Percentiles rank a stretch among this genome's conserved stretches.
Conservation (phyloP, 129 eudicot genomes). For the Flaveria trinervia region DNA sequence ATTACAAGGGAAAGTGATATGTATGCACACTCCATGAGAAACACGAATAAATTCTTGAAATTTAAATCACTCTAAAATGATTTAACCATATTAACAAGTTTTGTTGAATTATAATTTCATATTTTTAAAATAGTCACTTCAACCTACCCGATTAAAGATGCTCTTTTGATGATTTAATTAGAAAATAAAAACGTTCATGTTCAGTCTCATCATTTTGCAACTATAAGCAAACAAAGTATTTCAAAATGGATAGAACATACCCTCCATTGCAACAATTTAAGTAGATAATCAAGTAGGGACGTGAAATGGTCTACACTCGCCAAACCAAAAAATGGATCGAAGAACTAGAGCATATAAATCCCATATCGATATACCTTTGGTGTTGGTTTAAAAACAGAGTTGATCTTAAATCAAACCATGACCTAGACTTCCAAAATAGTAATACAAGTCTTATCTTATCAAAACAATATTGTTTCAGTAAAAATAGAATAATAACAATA, state of each 20-base stretch:
- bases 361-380: neutral
- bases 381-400: neutral
- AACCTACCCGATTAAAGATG: neutral
- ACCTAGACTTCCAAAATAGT: neutral
- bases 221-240: neutral
- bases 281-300: neutral
- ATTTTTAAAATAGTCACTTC: neutral
- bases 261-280: neutral
- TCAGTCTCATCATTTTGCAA: no score
- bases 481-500: no score
- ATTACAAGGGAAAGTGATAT: no score
- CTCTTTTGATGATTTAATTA: neutral
- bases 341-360: neutral
- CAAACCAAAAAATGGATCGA: neutral
- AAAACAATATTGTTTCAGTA: neutral
- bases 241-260: neutral
- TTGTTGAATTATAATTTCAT: neutral
- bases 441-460: neutral
- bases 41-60: neutral
- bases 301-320: neutral
- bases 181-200: no score
- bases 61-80: no score
- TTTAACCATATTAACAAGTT: neutral
- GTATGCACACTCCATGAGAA: no score
- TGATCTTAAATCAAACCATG: neutral